Evolutionary conservation across 2,329 filamentous ascomycete genomes (phyloP).

Genomic region (Scleromitrula shiraiana): DNA sequence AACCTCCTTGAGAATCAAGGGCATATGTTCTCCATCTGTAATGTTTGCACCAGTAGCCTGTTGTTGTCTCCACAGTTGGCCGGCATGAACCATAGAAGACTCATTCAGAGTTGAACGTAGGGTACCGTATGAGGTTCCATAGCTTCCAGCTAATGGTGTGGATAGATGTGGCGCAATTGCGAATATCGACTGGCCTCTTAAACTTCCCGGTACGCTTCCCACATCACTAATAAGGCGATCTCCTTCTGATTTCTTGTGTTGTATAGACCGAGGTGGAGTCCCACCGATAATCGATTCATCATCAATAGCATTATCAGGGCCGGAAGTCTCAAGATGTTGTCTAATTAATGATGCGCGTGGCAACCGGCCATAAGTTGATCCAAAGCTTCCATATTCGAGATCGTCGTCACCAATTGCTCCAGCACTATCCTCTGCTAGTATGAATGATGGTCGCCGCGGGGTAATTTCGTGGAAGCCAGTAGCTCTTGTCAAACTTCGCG

Average conservation of each 20-base stretch:
- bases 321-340: slow-evolving; percentile 42
- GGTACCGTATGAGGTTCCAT: slow-evolving; percentile 54
- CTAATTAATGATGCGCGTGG: slow-evolving; percentile 36
- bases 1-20: slow-evolving; percentile 80
- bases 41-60: slow-evolving; percentile 34
- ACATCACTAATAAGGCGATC: slow-evolving; percentile 17
- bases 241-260: slow-evolving; percentile 32
- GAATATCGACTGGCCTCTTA: slow-evolving; percentile 44
- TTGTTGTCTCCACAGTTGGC: slow-evolving; percentile 44
- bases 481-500: slow-evolving; percentile 84
- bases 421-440: slow-evolving; percentile 47
- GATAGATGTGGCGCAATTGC: slow-evolving; percentile 52
- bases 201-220: slow-evolving; percentile 26
- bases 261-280: slow-evolving; percentile 27
- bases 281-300: slow-evolving; percentile 20
- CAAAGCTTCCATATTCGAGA: slow-evolving; percentile 22
- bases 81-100: slow-evolving; percentile 43
- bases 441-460: slow-evolving; percentile 67
- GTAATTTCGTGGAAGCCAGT: slow-evolving; percentile 83
- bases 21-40: slow-evolving; percentile 55
- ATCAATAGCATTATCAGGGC: slow-evolving; percentile 24
- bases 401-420: slow-evolving; percentile 15
- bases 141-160: slow-evolving; percentile 64
- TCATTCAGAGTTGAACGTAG: slow-evolving; percentile 29
- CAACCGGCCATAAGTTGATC: slow-evolving; percentile 20